Conservation (phyloP, 2,329 filamentous ascomycete species). For the Ceratocystis eucalypticola region DNA sequence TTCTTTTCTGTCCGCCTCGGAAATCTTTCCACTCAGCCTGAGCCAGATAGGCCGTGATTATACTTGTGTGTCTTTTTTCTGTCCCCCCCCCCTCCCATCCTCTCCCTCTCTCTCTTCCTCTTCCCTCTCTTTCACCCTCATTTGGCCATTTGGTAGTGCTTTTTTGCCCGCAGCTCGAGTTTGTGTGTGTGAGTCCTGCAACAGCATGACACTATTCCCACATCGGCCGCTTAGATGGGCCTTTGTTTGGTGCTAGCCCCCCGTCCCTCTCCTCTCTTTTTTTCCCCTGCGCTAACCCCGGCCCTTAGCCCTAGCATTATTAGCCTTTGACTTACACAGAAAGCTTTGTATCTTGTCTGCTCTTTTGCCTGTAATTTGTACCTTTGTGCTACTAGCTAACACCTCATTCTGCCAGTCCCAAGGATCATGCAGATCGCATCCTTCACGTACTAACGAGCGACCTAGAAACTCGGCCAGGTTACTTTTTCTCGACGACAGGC, state of each 20-base stretch:
- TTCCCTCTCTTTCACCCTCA: not conserved
- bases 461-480: not conserved
- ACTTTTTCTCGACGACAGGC: not conserved
- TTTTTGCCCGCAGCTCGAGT: not conserved
- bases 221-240: not conserved
- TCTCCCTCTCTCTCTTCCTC: not conserved
- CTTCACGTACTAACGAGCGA: not conserved
- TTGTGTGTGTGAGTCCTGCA: not conserved
- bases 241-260: not conserved
- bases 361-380: not conserved
- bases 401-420: not conserved
- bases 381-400: not conserved
- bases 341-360: not conserved
- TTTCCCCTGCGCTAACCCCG: not conserved
- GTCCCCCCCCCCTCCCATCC: not conserved
- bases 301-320: not conserved
- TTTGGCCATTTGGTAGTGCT: not conserved
- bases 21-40: too few species aligned
- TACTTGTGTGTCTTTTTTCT: not conserved
- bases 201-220: not conserved
- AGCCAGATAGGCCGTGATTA: not conserved
- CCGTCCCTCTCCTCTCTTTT: not conserved
- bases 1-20: too few species aligned
- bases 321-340: not conserved
- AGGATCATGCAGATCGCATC: slow-evolving; percentile 1